Conservation (phyloP, 164 flowering plant species). For the Tetracentron sinense region DNA sequence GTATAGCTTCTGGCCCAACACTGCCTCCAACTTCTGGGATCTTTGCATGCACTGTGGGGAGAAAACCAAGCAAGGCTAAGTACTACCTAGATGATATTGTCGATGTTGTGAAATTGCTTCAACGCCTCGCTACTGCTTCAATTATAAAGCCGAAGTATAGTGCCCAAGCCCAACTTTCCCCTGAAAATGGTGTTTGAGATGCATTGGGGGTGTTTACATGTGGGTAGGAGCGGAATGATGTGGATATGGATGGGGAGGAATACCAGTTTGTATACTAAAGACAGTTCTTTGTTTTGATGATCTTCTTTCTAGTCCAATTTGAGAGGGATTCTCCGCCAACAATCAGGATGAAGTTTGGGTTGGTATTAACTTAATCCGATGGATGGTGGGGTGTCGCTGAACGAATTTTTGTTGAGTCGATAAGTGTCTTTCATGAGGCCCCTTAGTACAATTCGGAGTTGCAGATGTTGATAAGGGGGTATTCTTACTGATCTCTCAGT, state of each 20-base stretch:
- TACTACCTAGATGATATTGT: not conserved
- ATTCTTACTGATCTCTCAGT: not conserved
- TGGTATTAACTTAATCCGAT: no score
- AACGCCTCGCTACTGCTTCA: not conserved
- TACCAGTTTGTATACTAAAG: no score
- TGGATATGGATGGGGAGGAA: no score
- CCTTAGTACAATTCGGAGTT: not conserved
- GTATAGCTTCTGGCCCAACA: conserved; percentile 13
- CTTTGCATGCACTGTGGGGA: not conserved
- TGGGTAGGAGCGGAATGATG: not conserved
- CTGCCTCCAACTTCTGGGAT: conserved; percentile 13
- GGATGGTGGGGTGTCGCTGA: no score
- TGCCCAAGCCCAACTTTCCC: not conserved
- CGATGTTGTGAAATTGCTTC: not conserved
- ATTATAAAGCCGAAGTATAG: not conserved
- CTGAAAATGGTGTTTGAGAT: not conserved
- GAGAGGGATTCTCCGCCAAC: no score
- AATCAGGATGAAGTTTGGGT: no score
- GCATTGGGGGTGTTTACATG: not conserved
- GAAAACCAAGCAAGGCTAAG: not conserved
- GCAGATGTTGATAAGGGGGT: not conserved
- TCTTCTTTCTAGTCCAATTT: no score
- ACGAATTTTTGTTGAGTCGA: no score
- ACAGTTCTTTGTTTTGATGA: no score
- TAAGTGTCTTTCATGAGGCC: no score